Conservation (phyloP, 2,329 filamentous ascomycete genomes). For the Sphaerulina vaccinii region DNA sequence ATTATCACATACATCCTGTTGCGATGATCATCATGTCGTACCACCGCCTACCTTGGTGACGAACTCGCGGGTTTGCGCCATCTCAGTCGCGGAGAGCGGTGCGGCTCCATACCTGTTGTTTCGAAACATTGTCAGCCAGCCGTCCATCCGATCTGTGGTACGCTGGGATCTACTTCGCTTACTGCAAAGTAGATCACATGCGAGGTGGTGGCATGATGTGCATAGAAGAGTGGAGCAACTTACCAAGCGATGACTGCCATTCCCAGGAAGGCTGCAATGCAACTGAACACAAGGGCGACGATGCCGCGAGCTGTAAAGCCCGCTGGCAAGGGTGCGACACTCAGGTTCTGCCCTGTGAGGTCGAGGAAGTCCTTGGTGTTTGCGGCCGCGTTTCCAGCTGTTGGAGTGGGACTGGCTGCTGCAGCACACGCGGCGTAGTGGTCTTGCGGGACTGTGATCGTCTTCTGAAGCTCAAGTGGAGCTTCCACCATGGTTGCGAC, state of each 20-base stretch:
- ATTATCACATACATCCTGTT: no score
- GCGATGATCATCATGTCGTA: conserved; percentile 13
- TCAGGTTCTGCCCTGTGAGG: conserved; percentile 59
- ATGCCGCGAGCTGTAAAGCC: conserved; percentile 72
- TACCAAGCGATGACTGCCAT: conserved; percentile 68
- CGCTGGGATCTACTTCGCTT: background rate
- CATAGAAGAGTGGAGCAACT: conserved; percentile 37
- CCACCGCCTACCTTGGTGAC: conserved; percentile 26
- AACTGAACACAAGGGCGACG: conserved; percentile 72
- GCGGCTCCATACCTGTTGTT: conserved; percentile 38
- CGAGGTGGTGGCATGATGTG: background rate
- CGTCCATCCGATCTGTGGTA: background rate
- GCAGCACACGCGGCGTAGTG: conserved; percentile 61
- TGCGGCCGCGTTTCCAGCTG: conserved; percentile 70
- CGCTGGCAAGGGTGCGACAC: conserved; percentile 57
- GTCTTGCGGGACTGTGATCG: conserved; percentile 59
- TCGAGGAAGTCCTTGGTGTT: conserved; percentile 66
- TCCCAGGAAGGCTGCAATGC: conserved; percentile 66
- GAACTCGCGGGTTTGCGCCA: conserved; percentile 29
- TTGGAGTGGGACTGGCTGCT: conserved; percentile 45
- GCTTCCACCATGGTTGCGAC: conserved; percentile 54
- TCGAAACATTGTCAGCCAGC: conserved; percentile 21
- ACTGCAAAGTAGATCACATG: conserved; percentile 12
- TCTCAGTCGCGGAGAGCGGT: conserved; percentile 30
- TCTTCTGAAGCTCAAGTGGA: conserved; percentile 59